These are phyloP conservation scores for Prunus davidiana DNA, from an alignment of 306 rosid genomes.

Conservation along the genomic window DNA sequence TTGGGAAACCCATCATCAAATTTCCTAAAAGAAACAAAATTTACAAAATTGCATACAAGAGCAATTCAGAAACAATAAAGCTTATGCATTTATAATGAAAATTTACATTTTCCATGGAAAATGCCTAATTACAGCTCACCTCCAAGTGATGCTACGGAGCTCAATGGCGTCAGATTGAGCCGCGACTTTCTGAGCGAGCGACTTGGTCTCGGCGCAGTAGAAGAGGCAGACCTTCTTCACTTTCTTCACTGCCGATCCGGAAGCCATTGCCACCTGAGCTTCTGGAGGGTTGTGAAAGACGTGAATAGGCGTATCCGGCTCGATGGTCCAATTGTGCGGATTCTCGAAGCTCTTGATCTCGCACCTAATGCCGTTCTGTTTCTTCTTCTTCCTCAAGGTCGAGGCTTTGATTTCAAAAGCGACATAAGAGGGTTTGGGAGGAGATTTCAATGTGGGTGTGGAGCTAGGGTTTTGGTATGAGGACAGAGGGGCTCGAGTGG, in stretches of 20 bases:
- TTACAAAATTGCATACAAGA: constrained; percentile 25
- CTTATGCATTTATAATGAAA: not conserved
- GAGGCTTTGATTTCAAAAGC: constrained; percentile 14
- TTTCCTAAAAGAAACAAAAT: constrained; percentile 48
- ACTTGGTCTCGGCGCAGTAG: constrained; percentile 73
- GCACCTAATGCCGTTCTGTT: constrained; percentile 29
- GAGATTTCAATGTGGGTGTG: constrained; percentile 7
- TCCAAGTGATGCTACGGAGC: constrained; percentile 72
- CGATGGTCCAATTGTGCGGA: constrained; percentile 42
- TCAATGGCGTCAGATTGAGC: constrained; percentile 67
- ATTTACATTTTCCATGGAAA: not conserved
- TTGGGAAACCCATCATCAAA: constrained; percentile 96
- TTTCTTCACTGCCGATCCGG: constrained; percentile 37
- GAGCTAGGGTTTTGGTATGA: constrained; percentile 27
- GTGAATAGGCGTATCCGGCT: constrained; percentile 34
- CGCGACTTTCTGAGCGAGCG: constrained; percentile 73
- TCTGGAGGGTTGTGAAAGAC: constrained; percentile 33
- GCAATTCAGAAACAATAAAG: constrained; percentile 25
- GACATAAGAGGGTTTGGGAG: constrained; percentile 17
- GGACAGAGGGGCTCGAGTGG: constrained; percentile 42
- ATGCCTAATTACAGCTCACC: constrained; percentile 32
- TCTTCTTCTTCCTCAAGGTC: constrained; percentile 11
- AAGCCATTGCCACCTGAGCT: constrained; percentile 44
- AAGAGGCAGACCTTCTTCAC: constrained; percentile 74
- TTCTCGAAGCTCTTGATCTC: constrained; percentile 62